These are phyloP conservation scores for Dothistroma pini DNA, from an alignment of 2,329 filamentous ascomycete genomes.

Conservation along the genomic window DNA sequence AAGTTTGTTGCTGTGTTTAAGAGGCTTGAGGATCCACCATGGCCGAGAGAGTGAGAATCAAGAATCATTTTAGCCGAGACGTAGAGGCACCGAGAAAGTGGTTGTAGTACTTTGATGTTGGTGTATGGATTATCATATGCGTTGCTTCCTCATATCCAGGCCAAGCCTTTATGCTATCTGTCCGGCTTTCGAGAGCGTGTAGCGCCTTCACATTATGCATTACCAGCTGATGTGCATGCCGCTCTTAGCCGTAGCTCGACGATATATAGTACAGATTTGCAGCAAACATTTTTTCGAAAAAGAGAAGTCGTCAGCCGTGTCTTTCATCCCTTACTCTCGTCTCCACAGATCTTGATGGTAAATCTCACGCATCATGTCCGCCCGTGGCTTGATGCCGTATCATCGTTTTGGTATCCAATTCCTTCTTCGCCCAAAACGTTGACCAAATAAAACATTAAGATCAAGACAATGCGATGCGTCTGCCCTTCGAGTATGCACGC, in stretches of 20 bases:
- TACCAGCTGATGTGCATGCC: background rate
- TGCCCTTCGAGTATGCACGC: background rate
- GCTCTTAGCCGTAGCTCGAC: background rate
- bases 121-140: background rate
- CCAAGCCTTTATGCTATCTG: background rate
- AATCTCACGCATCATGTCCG: background rate
- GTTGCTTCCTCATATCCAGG: background rate
- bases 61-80: background rate
- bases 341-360: background rate
- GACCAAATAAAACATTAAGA: background rate
- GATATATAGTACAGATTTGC: background rate
- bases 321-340: background rate
- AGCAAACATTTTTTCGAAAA: background rate
- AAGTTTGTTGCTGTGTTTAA: constrained; percentile 91
- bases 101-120: background rate
- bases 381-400: background rate
- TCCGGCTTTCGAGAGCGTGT: background rate
- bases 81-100: background rate
- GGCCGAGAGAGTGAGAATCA: constrained; percentile 48
- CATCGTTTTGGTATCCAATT: background rate
- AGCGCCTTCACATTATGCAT: constrained; percentile 1
- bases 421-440: background rate
- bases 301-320: background rate
- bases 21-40: constrained; percentile 73
- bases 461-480: background rate